Base-by-base conservation (phyloP, 495 filamentous ascomycete genomes). In the Tuber melanosporum region DNA sequence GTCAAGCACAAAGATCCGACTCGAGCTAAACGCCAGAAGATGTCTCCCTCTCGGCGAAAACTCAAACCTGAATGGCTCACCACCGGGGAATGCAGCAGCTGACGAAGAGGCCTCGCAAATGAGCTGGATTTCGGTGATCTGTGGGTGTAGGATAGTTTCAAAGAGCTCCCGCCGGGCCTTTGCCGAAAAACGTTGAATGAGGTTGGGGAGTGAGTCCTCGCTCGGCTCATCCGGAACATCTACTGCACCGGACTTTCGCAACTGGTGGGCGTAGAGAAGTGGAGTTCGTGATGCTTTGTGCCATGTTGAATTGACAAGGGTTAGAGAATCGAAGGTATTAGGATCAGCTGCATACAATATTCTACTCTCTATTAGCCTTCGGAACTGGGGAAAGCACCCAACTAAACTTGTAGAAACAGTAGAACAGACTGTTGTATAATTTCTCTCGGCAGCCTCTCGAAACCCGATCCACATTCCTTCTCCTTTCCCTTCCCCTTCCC, bases 51-150 rank as follows among this genome's bases (percentile, higher is more conserved):
- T 90, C 12, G 91, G 89, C 22, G 93, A 95, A 75, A 93, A 90
- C 75, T 88, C 88, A 80, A 95, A 96, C 73, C 93, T 92, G 84
- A 96, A 92, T 70, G 92, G 92, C 84, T 96, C 93, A 36, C 93
- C 93, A 9, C 92, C 91, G 0, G 93, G 93, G 75, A 91, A 91
- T 0, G 90, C 89, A 14, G 92, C 92, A 19, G 93, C 92, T 0
- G 92, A 94, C 77, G 91, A 93, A 83, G 93, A 92, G 26, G 92
- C 93, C 46, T 90, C 92, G 22, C 92, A 94, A n/a, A 94, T 90
- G 42, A 96, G 84, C 75, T 90, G 93, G 77, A 95, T 87, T 52
- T 92, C 83, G 26, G 91, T 94, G 74, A 88, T 86, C 57, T 83
- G 88, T 10, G 93, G 93, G 36, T 91, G 88, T 36, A 94, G 83